Base-by-base conservation (phyloP, 352 stramenopile genomes). In the Phytophthora cryptogea region DNA sequence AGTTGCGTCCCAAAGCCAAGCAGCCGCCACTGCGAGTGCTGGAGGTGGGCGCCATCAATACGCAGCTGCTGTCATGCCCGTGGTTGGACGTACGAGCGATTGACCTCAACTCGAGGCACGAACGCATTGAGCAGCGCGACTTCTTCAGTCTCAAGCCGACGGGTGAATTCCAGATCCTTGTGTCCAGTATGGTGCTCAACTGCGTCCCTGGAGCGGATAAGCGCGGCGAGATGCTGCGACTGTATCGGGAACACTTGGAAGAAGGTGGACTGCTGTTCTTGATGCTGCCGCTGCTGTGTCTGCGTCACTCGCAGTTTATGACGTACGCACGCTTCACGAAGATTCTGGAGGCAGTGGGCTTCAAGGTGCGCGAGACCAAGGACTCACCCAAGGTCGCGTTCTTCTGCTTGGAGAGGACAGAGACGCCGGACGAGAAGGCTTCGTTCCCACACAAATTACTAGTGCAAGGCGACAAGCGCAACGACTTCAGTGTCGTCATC, bases 171-270 rank as follows among this genome's bases (percentile, higher is more conserved):
- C 86, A 97, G 48, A 87, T 97, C 3, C 63, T 98, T 37, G 94
- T 98, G 16, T 98, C 94, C 52, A 97, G 91, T 14, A 98, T 98
- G 83, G 80, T 98, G 17, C 81, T 99, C 35, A 99, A 98, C 66
- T 99, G 93, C 64, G 89, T 99, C n/a, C 95, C 95, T 8, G 96
- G 89, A 47, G 66, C 94, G 2, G 63, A 76, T 9, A 85, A 88
- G 54, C 83, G 95, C 16, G 93, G 83, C 35, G 59, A 78, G 35
- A 94, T 94, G 84, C 70, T 94, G 36, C 62, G 83, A 35, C 55
- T 89, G 9, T 89, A 79, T 54, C 76, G 81, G 44, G 58, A 70
- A 13, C 81, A 94, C 48, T 60, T 92, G 43, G 65, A 76, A 36
- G 68, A 76, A 45, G 63, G 45, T 0, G 84, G 82, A 2, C 44